phyloP scores from a whole-genome alignment of 2,329 filamentous ascomycete species.

The Fusarium bactridioides region DNA sequence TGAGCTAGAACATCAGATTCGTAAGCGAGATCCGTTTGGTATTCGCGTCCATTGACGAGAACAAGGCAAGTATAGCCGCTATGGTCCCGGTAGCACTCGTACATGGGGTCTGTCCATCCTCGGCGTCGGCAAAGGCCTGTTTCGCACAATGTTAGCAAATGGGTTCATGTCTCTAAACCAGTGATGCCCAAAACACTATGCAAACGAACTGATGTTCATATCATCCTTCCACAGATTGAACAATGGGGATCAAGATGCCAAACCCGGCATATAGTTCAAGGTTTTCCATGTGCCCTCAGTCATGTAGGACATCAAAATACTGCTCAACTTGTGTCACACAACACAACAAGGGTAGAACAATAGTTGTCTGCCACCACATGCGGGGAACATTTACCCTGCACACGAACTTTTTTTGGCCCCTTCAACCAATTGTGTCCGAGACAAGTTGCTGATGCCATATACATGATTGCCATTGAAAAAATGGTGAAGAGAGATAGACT shows the following conservation, averaged over 20 bases:
- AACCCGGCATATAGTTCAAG: background rate
- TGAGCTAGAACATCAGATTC: slow-evolving; percentile 83
- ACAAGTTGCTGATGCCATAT: slow-evolving; percentile 28
- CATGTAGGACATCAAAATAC: background rate
- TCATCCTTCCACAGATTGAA: background rate
- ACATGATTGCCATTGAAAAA: slow-evolving; percentile 29
- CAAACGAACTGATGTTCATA: background rate
- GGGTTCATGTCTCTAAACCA: background rate
- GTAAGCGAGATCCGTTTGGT: slow-evolving; percentile 88
- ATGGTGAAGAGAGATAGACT: background rate
- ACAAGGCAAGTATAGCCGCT: slow-evolving; percentile 89
- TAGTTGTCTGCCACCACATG: slow-evolving; percentile 14
- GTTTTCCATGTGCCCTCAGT: slow-evolving; percentile 1
- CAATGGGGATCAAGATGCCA: background rate
- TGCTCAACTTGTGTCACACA: slow-evolving; percentile 1
- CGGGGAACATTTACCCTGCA: slow-evolving; percentile 22
- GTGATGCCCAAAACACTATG: background rate
- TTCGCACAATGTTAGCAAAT: slow-evolving; percentile 47
- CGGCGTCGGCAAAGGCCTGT: slow-evolving; percentile 92
- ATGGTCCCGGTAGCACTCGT: slow-evolving; percentile 79
- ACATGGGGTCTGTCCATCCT: slow-evolving; percentile 90
- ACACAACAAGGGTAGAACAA: slow-evolving; percentile 6
- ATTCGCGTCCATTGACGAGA: slow-evolving; percentile 94
- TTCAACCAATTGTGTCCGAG: slow-evolving; percentile 1
- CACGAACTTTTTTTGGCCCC: background rate